Base-by-base conservation (phyloP, 2,329 filamentous ascomycete species). In the Emmonsia crescens region DNA sequence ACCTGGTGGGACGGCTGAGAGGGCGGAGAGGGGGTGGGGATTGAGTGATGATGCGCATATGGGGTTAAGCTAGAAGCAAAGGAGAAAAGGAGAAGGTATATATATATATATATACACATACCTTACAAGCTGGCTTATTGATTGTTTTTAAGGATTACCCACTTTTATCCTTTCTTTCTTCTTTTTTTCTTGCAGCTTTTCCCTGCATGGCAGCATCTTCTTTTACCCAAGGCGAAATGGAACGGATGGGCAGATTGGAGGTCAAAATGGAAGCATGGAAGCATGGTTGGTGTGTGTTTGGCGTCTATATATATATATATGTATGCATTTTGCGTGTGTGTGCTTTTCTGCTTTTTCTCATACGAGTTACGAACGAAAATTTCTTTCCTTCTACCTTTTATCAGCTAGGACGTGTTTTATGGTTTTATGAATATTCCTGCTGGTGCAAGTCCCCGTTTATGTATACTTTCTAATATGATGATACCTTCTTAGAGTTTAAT, bases 41-140 rank as follows among this genome's bases (percentile, higher is more conserved):
- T 82, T 95, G 57, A 89, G 89, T 0, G 91, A 96, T 71, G 91
- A 96, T 70, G 85, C 88, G 29, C 82, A 87, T 69, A 94, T 96
- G 88, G 88, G 85, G 38, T 77, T 96, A 66, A 90, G 93, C 73
- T 24, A 12, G 14, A 48, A 48, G 21, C 21, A 16, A 10, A 14
- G 10, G 27, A 14, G 10, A 27, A 27, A 24, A 48, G 27, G 21
- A 21, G 21, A 10, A 14, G 40, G 9, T n/a, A n/a, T 19, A n/a
- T 44, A n/a, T 44, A 4, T n/a, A n/a, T n/a, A n/a, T n/a, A n/a
- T n/a, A n/a, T n/a, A n/a, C n/a, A n/a, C n/a, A n/a, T n/a, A n/a
- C n/a, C n/a, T 8, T 36, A 36, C 33, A 3, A 9, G 33, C 33
- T 36, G 33, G 33, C 10, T 3, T 52, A 10, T 40, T 16, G 12